Evolutionary conservation across 2,329 filamentous ascomycete genomes (phyloP).

Genomic region (Gaeumannomyces tritici): DNA sequence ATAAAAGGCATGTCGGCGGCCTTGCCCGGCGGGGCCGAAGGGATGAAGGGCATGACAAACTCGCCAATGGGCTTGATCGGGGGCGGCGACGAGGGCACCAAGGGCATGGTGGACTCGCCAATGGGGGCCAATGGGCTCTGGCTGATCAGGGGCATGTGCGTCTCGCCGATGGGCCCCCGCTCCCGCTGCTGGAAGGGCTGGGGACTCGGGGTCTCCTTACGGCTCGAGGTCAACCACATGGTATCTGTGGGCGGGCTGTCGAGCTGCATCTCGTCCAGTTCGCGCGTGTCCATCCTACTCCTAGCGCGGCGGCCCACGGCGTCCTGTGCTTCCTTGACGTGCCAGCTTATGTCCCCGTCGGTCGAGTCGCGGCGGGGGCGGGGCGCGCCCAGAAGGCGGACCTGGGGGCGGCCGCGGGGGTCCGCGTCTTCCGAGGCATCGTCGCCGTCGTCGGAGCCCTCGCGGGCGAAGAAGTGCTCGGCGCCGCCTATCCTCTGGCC

Average conservation of each 20-base stretch:
- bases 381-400: background rate
- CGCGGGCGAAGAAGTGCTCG: constrained; percentile 60
- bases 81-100: constrained; percentile 9
- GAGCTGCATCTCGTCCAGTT: constrained; percentile 23
- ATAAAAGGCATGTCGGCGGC: constrained; percentile 17
- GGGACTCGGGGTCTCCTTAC: constrained; percentile 11
- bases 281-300: constrained; percentile 12
- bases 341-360: constrained; percentile 56
- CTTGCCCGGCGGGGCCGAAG: constrained; percentile 16
- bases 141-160: constrained; percentile 19
- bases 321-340: constrained; percentile 66
- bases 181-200: constrained; percentile 8
- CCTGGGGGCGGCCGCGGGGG: constrained; percentile 6
- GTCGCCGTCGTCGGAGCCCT: constrained; percentile 48
- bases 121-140: constrained; percentile 18
- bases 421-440: constrained; percentile 22
- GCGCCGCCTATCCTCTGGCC: constrained; percentile 59
- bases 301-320: constrained; percentile 1
- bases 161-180: constrained; percentile 18
- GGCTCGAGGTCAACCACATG: constrained; percentile 21
- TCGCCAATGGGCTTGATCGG: constrained; percentile 19
- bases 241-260: constrained; percentile 24
- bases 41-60: constrained; percentile 21
- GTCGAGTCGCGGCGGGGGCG: constrained; percentile 47
- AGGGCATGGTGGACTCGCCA: constrained; percentile 17